Conservation (phyloP, 257 asterid species). For the Petunia axillaris region DNA sequence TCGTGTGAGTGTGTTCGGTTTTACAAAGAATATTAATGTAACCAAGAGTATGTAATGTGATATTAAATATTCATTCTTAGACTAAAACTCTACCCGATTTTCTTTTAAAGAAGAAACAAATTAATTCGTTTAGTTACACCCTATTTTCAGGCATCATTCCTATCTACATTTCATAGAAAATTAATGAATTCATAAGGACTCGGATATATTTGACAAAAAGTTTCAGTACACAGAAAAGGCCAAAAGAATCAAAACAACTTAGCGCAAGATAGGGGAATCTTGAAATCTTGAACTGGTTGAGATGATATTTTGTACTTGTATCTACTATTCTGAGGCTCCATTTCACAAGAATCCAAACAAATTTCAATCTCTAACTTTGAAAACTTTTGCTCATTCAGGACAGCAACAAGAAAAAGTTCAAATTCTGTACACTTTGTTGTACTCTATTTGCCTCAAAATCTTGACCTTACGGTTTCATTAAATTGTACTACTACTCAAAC, state of each 20-base stretch:
- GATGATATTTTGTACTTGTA: constrained; percentile 2
- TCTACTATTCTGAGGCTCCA: not conserved
- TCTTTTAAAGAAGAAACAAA: too few relatives aligned
- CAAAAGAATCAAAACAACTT: not conserved
- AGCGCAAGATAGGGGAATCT: too few relatives aligned
- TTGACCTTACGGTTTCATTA: not conserved
- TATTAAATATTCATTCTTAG: too few relatives aligned
- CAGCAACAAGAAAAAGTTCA: not conserved
- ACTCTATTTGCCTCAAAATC: constrained; percentile 19
- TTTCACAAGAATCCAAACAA: not conserved
- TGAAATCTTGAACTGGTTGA: not conserved
- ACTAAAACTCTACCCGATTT: too few relatives aligned
- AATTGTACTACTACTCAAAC: constrained; percentile 16
- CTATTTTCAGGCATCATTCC: not conserved
- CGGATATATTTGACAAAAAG: not conserved
- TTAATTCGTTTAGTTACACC: not conserved
- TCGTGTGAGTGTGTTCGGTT: too few relatives aligned
- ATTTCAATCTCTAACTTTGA: not conserved
- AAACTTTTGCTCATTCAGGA: not conserved
- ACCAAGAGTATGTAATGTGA: too few relatives aligned
- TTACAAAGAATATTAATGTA: too few relatives aligned
- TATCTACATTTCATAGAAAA: not conserved
- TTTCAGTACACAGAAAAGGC: not conserved
- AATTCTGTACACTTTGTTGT: constrained; percentile 1
- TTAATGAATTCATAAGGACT: not conserved